phyloP scores from a whole-genome alignment of 768 basidiomycete genomes.

The Naganishia friedmannii region DNA sequence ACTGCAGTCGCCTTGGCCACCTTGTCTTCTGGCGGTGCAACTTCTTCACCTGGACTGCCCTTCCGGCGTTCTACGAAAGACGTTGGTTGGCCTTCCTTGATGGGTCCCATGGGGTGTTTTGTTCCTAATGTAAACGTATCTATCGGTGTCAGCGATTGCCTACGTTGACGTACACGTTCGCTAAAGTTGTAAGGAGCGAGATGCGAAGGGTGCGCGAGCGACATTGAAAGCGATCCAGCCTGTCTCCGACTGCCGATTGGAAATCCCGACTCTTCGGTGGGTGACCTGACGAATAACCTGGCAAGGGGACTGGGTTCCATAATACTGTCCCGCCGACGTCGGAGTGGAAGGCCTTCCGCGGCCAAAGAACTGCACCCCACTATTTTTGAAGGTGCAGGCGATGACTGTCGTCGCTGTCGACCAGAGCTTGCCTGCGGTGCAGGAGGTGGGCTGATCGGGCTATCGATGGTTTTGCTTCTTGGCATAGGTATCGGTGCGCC shows the following conservation, averaged over 20 bases:
- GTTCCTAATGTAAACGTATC: conserved; percentile 27
- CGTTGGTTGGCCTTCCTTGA: conserved; percentile 9
- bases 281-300: conserved; percentile 41
- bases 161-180: neutral
- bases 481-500: conserved; percentile 5
- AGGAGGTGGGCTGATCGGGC: conserved; percentile 20
- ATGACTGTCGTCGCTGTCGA: conserved; percentile 27
- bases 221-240: conserved; percentile 27
- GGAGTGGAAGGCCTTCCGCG: conserved; percentile 15
- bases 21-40: neutral
- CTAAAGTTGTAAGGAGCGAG: neutral
- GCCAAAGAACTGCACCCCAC: conserved; percentile 16
- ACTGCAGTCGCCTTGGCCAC: conserved; percentile 42
- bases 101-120: conserved; percentile 7
- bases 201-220: conserved; percentile 28
- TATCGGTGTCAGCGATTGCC: neutral
- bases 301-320: conserved; percentile 50
- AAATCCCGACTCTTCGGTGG: conserved; percentile 30
- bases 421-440: conserved; percentile 11
- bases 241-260: conserved; percentile 21
- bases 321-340: conserved; percentile 41
- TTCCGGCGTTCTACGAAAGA: neutral
- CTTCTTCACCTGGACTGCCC: neutral
- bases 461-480: conserved; percentile 15
- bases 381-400: neutral